Base-by-base conservation (phyloP, 2,329 filamentous ascomycete species). In the Stagonosporopsis chrysanthemi region DNA sequence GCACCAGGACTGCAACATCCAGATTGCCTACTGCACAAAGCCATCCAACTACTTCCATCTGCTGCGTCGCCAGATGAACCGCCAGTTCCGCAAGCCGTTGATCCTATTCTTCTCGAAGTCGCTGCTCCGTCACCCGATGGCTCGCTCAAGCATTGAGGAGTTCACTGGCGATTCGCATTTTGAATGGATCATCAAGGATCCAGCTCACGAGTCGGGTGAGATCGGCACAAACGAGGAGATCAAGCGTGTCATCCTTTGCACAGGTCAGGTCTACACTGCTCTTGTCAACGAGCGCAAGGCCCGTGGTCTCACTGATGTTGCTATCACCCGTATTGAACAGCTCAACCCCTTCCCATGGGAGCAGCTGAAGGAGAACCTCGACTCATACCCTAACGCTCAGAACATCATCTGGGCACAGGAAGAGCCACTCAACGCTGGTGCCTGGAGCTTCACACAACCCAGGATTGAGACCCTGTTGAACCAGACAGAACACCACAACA, bases 1-100 rank as follows among this genome's bases (percentile, higher is more conserved):
- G 80, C 95, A 99, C 83, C 95, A 99, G 82, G 95, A 99, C 81
- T 97, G 92, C 85, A 99, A 99, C 83, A 96, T 99, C 88, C 95
- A 99, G 82, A 90, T 99, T 76, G 92, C 89, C 53, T 97, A 95
- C 84, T 93, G 96, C 87, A 99, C 95, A n/a, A 91, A 90, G 43
- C 95, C 95, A 26, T 86, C 94, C 65, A 99, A 99, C 80, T 79
- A 96, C 76, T 99, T 99, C 89, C 95, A 99, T 80, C 88, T 95
- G 67, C 86, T 99, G 63, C 90, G 95, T 77, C 88, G 95, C 79
- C 95, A 99, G 82, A 97, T 99, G 88, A 93, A 98, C 85, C 88
- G 95, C 73, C 94, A 99, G 77, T 99, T 99, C 90, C 88, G 95
- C 81, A 99, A 99, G 84, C 95, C 95, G 69, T 87, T 99, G 54